Evolutionary conservation across 208 protist genomes (phyloP), one percentile per base, ranked within the genome.

Genomic region (Trypanosomatidae sp.): DNA sequence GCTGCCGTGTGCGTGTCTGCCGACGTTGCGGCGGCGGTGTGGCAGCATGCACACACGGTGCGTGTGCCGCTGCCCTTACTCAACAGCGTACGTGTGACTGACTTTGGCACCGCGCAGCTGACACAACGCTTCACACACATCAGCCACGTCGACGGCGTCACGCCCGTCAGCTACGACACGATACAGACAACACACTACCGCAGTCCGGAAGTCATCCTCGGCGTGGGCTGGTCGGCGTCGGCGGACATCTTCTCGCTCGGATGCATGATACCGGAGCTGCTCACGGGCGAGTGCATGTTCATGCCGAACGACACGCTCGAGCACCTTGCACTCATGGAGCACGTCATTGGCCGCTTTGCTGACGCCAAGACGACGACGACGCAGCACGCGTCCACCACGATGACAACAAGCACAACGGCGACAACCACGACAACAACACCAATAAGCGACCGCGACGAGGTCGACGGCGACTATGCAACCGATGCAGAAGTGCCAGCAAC

Each of bases 171-270:
- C 51, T 84, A 71, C 58, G 57, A 68, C 47, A 61, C 65, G 1
- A 87, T 90, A 23, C 76, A 84, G 30, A 91, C 81, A 22, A 71
- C 64, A 16, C 76, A 91, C 61, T 91, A 91, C 51, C 61, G 75
- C 46, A 78, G 68, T 35, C 61, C 75, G 2, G 76, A 91, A 48
- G 76, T 86, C n/a, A 33, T 91, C n/a, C 61, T 91, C 20, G 70
- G 62, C 8, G 48, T 76, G 24, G 81, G 81, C 6, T 91, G 81
- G 77, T 62, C 25, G 37, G 48, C 50, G 33, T 75, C 68, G 2
- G 65, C 76, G 2, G 81, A 91, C 44, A 66, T 91, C 23, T 91
- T 72, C 51, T 87, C 76, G 2, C 52, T 91, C 18, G 81, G 81
- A 16, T 87, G 76, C 57, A 91, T 91, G 61, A 82, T 91, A 16